Base-by-base conservation (phyloP, 345 rosid species). In the Iberis pinnata region DNA sequence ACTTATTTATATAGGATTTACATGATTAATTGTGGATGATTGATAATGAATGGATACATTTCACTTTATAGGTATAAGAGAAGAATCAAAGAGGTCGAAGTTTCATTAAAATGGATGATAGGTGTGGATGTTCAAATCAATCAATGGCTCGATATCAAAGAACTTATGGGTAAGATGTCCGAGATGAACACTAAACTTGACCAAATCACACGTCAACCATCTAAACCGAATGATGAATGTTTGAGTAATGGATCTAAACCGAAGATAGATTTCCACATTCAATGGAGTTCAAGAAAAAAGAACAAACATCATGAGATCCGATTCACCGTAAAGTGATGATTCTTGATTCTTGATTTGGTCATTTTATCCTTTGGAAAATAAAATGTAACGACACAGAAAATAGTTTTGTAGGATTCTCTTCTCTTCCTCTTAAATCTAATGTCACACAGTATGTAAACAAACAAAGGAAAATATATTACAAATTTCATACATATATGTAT, bases 41-140 rank as follows among this genome's bases (percentile, higher is more conserved):
- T n/a, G n/a, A n/a, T n/a, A n/a, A n/a, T n/a, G n/a, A n/a, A n/a
- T n/a, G n/a, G n/a, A n/a, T n/a, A n/a, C n/a, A n/a, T n/a, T n/a
- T n/a, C n/a, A n/a, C n/a, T n/a, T n/a, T 22, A 10, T 49, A 65
- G 70, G 58, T 65, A 25, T 36, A 49, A 33, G 52, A 65, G 52
- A 40, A 65, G 18, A 42, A 43, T 65, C 36, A 33, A 24, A 49
- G 63, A 65, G 51, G n/a, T 56, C 24, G 70, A 65, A 49, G 25
- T 32, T 41, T 49, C 70, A 31, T 13, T 65, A 42, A 65, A 51
- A 65, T 65, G 63, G 70, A 56, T 65, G 63, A 31, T 65, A 18
- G 46, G 24, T 18, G 58, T 65, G 16, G 46, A 64, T 42, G 45
- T 65, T 57, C 58, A 65, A 43, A 25, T 65, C n/a, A 33, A 43